Evolutionary conservation across 75 land plant species (phyloP), one percentile per base, ranked within the genome.

Genomic region (Azolla pinnata): DNA sequence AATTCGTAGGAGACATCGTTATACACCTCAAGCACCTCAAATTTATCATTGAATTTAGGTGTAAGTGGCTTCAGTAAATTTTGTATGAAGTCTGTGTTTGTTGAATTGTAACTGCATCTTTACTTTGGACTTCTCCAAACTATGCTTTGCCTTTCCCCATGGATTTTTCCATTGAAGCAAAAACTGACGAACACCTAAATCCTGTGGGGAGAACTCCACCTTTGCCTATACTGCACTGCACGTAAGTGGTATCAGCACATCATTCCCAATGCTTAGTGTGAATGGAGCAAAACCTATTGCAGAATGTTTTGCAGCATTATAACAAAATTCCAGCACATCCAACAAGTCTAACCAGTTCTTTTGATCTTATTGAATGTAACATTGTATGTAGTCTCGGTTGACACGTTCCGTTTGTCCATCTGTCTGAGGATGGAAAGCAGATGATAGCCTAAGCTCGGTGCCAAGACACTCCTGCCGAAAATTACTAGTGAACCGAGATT

Each of bases 321-420:
- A 70, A 7, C 42, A 31, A 58, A 63, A 70, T 32, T 60, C 47
- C 35, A 53, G 44, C 23, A 56, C 20, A 9, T 42, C 29, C n/a
- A 69, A 29, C 16, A 47, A 47, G 0, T 51, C 32, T 8, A 34
- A 20, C 57, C 57, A 71, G 44, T 71, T 29, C 30, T 34, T 29
- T 42, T 72, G 59, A 20, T 61, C 63, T 23, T 5, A 14, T 33
- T 58, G n/a, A 7, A 31, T 31, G 12, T 34, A 32, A 4, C 2
- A 2, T 2, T 3, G 3, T 2, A 29, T 31, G 1, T 29, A 31
- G n/a, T 29, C 56, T 54, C 27, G 56, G n/a, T 61, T 61, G 33
- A 48, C 20, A 1, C 27, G 0, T 19, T 61, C 0, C 0, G 64
- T 61, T n/a, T 61, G 29, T 9, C 53, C 31, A 48, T 61, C 53